A percentile compares a stretch with the other conserved stretches of the same genome.
phyloP scores from a whole-genome alignment of 345 rosid species.

The Isatis tinctoria region DNA sequence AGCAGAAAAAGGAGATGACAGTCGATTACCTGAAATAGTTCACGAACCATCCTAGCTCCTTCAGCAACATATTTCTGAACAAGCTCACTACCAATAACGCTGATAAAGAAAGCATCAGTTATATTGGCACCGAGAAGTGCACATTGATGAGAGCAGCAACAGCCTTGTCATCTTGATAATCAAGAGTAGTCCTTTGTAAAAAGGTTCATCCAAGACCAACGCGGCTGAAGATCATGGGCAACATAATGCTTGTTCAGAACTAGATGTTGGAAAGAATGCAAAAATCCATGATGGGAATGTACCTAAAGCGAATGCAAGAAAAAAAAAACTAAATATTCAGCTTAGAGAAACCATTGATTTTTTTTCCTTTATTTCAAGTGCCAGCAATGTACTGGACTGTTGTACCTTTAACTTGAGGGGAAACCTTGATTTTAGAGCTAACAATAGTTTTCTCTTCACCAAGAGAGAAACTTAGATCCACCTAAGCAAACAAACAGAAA shows the following conservation, averaged over 20 bases:
- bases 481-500: conserved; percentile 40
- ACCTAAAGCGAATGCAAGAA: not conserved
- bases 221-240: conserved; percentile 63
- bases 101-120: too few relatives aligned
- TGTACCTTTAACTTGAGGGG: conserved; percentile 80
- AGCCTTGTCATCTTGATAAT: too few relatives aligned
- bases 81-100: too few relatives aligned
- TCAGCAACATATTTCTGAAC: too few relatives aligned
- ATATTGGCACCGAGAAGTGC: too few relatives aligned
- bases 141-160: too few relatives aligned
- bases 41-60: not conserved
- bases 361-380: not conserved
- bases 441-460: conserved; percentile 97
- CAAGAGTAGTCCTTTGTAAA: too few relatives aligned
- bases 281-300: not conserved
- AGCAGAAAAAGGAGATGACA: not conserved
- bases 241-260: conserved; percentile 15
- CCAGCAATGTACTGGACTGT: not conserved
- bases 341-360: not conserved
- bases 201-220: conserved; percentile 83
- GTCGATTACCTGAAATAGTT: not conserved
- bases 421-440: conserved; percentile 67
- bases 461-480: conserved; percentile 72
- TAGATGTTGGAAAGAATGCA: not conserved
- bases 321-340: not conserved